Evolutionary conservation across 2,329 filamentous ascomycete genomes (phyloP).

Genomic region (Massarina eburnea): DNA sequence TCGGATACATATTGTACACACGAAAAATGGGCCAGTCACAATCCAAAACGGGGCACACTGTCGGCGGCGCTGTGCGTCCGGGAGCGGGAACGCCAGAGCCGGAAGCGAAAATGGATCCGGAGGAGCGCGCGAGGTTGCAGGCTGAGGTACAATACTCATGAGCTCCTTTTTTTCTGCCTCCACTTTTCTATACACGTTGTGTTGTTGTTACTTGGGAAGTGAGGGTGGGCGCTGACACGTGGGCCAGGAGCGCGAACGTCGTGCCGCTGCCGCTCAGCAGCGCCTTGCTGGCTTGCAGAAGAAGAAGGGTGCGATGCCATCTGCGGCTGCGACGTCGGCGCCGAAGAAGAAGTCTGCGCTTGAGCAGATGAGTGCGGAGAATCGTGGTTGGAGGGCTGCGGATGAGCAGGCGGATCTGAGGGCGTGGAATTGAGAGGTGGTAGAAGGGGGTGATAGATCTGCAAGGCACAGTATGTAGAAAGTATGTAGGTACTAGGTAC

Average conservation of each 20-base stretch:
- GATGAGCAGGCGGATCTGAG: slow-evolving; percentile 31
- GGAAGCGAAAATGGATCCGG: slow-evolving; percentile 23
- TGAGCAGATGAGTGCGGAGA: slow-evolving; percentile 33
- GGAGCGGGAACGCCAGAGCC: slow-evolving; percentile 3
- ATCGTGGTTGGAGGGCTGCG: slow-evolving; percentile 31
- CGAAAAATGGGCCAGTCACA: background rate
- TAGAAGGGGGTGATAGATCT: background rate
- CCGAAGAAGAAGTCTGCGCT: slow-evolving; percentile 29
- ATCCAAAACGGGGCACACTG: background rate
- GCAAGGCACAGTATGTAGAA: background rate
- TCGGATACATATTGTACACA: too few relatives aligned
- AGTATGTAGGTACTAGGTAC: too few relatives aligned
- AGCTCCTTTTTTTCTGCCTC: background rate
- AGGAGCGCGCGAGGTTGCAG: slow-evolving; percentile 23
- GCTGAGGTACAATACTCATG: slow-evolving; percentile 21
- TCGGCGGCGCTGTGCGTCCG: background rate
- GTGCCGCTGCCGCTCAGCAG: slow-evolving; percentile 31
- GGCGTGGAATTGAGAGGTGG: slow-evolving; percentile 27
- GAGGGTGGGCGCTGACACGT: slow-evolving; percentile 3
- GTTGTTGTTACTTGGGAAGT: background rate
- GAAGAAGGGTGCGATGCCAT: slow-evolving; percentile 7
- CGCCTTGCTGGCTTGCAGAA: slow-evolving; percentile 23
- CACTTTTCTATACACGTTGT: background rate
- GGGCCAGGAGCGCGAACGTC: slow-evolving; percentile 33
- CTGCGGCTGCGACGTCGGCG: slow-evolving; percentile 1